Evolutionary conservation across 163 green algal species (phyloP).

Genomic region (Smithsoniella earleae): DNA sequence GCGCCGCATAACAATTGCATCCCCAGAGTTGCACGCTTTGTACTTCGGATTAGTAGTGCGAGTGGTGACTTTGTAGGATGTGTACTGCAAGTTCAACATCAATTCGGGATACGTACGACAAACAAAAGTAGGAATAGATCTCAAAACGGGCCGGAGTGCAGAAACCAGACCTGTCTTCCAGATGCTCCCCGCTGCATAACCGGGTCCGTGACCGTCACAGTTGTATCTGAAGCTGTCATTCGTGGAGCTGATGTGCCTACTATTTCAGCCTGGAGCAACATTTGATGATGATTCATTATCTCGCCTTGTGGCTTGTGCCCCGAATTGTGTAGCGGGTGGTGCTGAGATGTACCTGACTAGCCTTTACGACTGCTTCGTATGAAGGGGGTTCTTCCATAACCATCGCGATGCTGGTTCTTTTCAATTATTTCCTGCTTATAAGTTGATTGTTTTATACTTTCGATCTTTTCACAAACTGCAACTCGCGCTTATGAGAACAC

Average conservation of each 20-base stretch:
- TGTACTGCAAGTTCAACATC: background rate
- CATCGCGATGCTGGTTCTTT: background rate
- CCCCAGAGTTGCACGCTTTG: constrained; percentile 8
- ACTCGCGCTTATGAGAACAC: too few species aligned
- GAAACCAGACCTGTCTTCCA: background rate
- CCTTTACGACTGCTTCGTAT: background rate
- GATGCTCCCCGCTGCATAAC: constrained; percentile 25
- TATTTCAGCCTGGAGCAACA: constrained; percentile 27
- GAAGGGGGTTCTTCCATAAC: constrained; percentile 13
- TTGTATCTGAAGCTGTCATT: constrained; percentile 1
- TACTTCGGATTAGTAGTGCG: constrained; percentile 22
- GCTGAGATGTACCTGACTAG: background rate
- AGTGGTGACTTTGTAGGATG: constrained; percentile 27
- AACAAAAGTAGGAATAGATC: background rate
- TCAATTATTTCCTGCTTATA: too few species aligned
- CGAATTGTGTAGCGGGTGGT: background rate
- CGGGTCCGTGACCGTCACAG: constrained; percentile 19
- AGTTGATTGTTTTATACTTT: too few species aligned
- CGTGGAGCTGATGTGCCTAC: background rate
- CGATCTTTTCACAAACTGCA: too few species aligned
- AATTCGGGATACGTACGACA: background rate
- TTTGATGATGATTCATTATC: background rate
- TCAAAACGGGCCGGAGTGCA: background rate
- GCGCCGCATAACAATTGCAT: constrained; percentile 4
- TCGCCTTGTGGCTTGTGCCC: too few species aligned